These are phyloP conservation scores for Selenicereus undatus DNA, from an alignment of 148 eudicot genomes.

Conservation along the genomic window DNA sequence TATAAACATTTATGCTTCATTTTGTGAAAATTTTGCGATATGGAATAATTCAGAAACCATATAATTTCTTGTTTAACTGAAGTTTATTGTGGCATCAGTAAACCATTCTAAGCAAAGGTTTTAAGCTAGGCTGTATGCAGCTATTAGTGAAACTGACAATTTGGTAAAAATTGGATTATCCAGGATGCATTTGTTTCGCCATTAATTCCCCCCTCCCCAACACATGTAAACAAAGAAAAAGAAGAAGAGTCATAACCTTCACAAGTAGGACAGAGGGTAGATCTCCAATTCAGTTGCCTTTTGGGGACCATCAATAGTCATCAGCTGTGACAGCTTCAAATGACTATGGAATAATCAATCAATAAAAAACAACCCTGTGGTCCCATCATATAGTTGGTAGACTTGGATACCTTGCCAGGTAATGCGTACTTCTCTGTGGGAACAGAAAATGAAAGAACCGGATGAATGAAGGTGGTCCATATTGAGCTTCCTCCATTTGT, in stretches of 20 bases:
- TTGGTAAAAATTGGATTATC: conserved; percentile 20
- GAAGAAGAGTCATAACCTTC: conserved; percentile 6
- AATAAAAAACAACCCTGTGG: conserved; percentile 21
- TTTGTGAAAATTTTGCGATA: neutral
- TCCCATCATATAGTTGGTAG: conserved; percentile 37
- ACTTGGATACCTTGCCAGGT: conserved; percentile 34
- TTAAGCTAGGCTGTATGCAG: conserved; percentile 28
- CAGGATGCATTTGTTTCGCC: conserved; percentile 17
- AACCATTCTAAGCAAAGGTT: conserved; percentile 25
- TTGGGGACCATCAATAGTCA: conserved; percentile 39
- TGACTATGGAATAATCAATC: conserved; percentile 32
- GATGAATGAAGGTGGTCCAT: conserved; percentile 13
- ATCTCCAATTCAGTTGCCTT: conserved; percentile 36
- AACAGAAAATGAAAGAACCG: conserved; percentile 13
- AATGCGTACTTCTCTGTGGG: conserved; percentile 23
- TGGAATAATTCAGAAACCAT: neutral
- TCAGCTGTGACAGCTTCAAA: conserved; percentile 29
- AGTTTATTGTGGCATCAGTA: neutral
- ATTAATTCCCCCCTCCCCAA: neutral
- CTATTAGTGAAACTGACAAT: conserved; percentile 19
- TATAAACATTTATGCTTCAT: conserved; percentile 1
- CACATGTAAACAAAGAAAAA: neutral
- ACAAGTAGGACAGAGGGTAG: conserved; percentile 32
- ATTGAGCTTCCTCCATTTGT: conserved; percentile 14
- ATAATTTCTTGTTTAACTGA: conserved; percentile 5